Percentiles rank a stretch among this genome's conserved stretches.
phyloP scores from a whole-genome alignment of 257 asterid species.

The Paulownia fortunei region DNA sequence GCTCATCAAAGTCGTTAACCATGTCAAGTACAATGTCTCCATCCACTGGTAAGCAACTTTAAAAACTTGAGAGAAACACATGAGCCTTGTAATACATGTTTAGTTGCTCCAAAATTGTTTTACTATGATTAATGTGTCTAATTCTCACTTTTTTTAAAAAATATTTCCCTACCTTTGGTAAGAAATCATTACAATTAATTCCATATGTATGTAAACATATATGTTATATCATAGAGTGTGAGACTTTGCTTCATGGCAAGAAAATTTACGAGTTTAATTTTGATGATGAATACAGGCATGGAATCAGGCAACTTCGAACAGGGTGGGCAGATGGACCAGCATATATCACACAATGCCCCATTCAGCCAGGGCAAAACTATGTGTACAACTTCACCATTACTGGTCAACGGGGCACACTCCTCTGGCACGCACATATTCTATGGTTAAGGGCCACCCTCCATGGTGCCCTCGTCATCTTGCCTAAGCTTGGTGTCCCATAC shows the following conservation, averaged over 20 bases:
- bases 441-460: slow-evolving; percentile 78
- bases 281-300: slow-evolving; percentile 57
- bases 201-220: too few relatives aligned
- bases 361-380: slow-evolving; percentile 64
- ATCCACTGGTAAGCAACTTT: slow-evolving; percentile 69
- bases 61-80: not conserved
- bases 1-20: slow-evolving; percentile 76
- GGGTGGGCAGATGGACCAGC: slow-evolving; percentile 91
- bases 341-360: slow-evolving; percentile 77
- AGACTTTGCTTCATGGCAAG: not conserved
- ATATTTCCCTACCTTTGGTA: too few relatives aligned
- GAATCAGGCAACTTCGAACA: slow-evolving; percentile 63
- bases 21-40: slow-evolving; percentile 81
- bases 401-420: slow-evolving; percentile 71
- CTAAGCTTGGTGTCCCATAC: slow-evolving; percentile 64
- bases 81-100: too few relatives aligned
- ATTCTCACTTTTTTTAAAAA: too few relatives aligned
- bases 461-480: slow-evolving; percentile 70
- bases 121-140: too few relatives aligned
- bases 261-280: not conserved
- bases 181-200: too few relatives aligned
- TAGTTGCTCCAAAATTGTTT: too few relatives aligned
- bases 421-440: slow-evolving; percentile 75
- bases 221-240: not conserved
- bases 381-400: slow-evolving; percentile 69